Base-by-base conservation (phyloP, 768 basidiomycete species). In the Leccinum ochraceum region DNA sequence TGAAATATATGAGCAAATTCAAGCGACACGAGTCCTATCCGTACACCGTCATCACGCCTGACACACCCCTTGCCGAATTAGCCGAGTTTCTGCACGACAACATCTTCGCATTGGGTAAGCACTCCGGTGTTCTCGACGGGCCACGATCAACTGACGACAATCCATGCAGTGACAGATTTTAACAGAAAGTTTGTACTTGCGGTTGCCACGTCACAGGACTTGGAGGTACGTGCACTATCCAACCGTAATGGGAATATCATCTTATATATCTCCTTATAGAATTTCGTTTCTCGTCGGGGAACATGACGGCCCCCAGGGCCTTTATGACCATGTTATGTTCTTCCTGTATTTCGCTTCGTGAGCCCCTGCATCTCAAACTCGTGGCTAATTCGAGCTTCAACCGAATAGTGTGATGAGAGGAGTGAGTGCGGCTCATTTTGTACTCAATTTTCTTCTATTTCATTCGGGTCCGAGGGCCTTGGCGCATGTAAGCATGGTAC, bases 141-240 rank as follows among this genome's bases (percentile, higher is more conserved):
- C 39, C 42, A 20, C n/a, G 32, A 32, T 24, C 6, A 2, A 49
- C 49, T 63, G 36, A 69, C 39, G 2, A 39, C n/a, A 13, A 37
- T 56, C 20, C 17, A 42, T 42, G 17, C 63, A 94, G 95, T 96
- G 39, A 95, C 95, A 5, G 95, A 97, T 73, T 75, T 77, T 51
- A 80, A 81, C 55, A 85, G 91, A 59, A 92, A 93, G 70, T 94
- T 94, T 60, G 91, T 94, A 4, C 81, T 94, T 16, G 92, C 80
- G 1, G 86, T 94, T 0, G 92, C 89, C 1, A 94, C 92, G 20
- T 69, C 77, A 17, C 86, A 92, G 30, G 92, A 94, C 69, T 76
- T 94, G 20, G 84, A 91, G 69, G 73, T 69, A 4, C 30, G 63
- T 52, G 4, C 16, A 11, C 24, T 24, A 9, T 4, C 2, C 20